Base-by-base conservation (phyloP, 2,329 filamentous ascomycete genomes). In the Trichoderma atrobrunneum region DNA sequence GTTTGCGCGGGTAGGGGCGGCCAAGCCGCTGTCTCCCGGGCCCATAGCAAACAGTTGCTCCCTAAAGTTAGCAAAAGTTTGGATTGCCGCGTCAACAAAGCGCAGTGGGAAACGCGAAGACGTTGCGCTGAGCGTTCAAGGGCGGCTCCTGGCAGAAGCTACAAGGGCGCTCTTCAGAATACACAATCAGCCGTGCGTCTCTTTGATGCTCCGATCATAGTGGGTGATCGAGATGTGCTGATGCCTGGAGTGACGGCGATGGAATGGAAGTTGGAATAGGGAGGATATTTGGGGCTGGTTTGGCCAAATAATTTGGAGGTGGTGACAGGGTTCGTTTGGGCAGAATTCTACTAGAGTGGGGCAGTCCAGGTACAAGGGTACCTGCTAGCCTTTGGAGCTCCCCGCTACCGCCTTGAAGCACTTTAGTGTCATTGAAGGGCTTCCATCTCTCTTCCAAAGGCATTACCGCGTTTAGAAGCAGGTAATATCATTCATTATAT, bases 21-120 rank as follows among this genome's bases (percentile, higher is more conserved):
- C 73, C 59, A 71, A 70, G 65, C 73, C 60, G 66, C 70, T 73
- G 72, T 74, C 74, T 48, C 73, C 77, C 70, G 78, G 76, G 48
- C 78, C 76, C 79, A 81, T 81, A 54, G 54, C 69, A 66, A 39
- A 28, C 21, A 8, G 11, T 18, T 48, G 43, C 36, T 59, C n/a
- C 24, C 32, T 36, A 43, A 57, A 26, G 51, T 67, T 59, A 67
- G 54, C 69, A 68, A 32, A 34, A 18, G 56, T 43, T 28, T 43
- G 26, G 64, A 28, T 14, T 24, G 61, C 48, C 61, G 69, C 69
- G 69, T 66, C 61, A 57, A 62, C 16, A 16, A 36, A 30, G 57
- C 39, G 57, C 56, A 32, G 36, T 48, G 32, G 28, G 26, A 60
- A 34, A 56, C 59, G 66, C 59, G 71, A 68, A 34, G 28, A 21